Evolutionary conservation across 805 yeast species (phyloP), one percentile per base, ranked within the genome.

Genomic region (Cyberlindnera bimundalis): DNA sequence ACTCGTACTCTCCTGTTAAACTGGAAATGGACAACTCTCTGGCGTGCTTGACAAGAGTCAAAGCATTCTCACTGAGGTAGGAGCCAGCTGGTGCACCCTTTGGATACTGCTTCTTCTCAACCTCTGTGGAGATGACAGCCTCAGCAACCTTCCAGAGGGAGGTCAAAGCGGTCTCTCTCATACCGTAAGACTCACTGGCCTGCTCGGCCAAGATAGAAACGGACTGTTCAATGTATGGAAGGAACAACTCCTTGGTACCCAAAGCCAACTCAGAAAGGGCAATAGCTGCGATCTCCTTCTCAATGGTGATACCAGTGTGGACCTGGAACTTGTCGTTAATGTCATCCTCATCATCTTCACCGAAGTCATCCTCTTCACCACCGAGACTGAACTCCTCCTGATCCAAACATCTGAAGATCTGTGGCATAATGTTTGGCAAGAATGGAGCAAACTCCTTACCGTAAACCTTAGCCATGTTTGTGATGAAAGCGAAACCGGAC

Each of bases 391-490:
- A 82, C 66, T 93, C 99, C 52, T 83, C 86, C 68, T 87, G 95
- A 59, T 82, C 80, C 56, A 93, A 74, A 60, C 95, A 85, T 58
- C 76, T 78, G 69, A 82, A 79, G 45, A 93, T 79, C 62, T 81
- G 84, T 25, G 96, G 96, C 56, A 93, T 75, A 45, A 93, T 74
- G 50, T 79, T 79, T 45, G 79, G 83, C 61, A 93, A 74, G 73
- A 87, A 89, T 29, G 91, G 84, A 37, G 91, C 78, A 61, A 93
- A 88, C 60, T 88, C 93, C 57, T 79, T 79, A 47, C 93, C 95
- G 67, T 91, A 93, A 25, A 93, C 96, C 69, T 85, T 86, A 44
- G 98, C 96, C 81, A 91, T 78, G 67, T 86, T 86, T 41, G 95
- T 81, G 66, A 93, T 80, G 64, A 93, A 89, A 11, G 96, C 87